phyloP scores from a whole-genome alignment of 2,329 filamentous ascomycete genomes.

The Monosporascus cannonballus region DNA sequence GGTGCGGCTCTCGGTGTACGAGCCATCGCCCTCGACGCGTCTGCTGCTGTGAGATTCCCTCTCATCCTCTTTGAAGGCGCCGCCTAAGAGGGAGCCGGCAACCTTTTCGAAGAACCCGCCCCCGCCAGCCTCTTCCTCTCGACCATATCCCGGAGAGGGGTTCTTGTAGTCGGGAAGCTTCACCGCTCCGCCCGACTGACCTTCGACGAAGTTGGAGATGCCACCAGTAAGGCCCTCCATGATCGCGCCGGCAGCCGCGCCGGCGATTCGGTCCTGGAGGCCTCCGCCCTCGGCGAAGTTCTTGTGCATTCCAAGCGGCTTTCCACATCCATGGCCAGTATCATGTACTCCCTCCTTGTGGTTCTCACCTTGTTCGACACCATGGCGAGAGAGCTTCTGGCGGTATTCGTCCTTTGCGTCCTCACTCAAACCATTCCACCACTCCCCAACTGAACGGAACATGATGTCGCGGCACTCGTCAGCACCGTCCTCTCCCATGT shows the following conservation, averaged over 20 bases:
- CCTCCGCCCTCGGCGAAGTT: slow-evolving; percentile 44
- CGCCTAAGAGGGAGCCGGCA: slow-evolving; percentile 61
- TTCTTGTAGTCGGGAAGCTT: slow-evolving; percentile 11
- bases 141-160: neutral
- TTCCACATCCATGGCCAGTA: slow-evolving; percentile 73
- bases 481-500: slow-evolving; percentile 63
- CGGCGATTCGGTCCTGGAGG: slow-evolving; percentile 50
- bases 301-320: slow-evolving; percentile 74
- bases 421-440: slow-evolving; percentile 69
- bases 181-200: slow-evolving; percentile 35
- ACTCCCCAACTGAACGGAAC: slow-evolving; percentile 73
- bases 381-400: slow-evolving; percentile 68
- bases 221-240: slow-evolving; percentile 52
- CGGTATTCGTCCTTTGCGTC: slow-evolving; percentile 62
- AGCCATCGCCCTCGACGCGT: slow-evolving; percentile 52
- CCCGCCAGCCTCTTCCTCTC: slow-evolving; percentile 48
- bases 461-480: slow-evolving; percentile 67
- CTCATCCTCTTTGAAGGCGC: slow-evolving; percentile 49
- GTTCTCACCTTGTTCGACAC: slow-evolving; percentile 72
- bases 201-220: slow-evolving; percentile 39
- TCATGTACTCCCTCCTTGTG: slow-evolving; percentile 83
- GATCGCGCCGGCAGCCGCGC: slow-evolving; percentile 49
- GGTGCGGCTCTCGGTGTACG: slow-evolving; percentile 53
- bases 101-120: slow-evolving; percentile 66
- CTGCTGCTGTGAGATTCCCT: slow-evolving; percentile 48